phyloP scores from a whole-genome alignment of 495 filamentous ascomycete genomes.

The Xylaria acuta region DNA sequence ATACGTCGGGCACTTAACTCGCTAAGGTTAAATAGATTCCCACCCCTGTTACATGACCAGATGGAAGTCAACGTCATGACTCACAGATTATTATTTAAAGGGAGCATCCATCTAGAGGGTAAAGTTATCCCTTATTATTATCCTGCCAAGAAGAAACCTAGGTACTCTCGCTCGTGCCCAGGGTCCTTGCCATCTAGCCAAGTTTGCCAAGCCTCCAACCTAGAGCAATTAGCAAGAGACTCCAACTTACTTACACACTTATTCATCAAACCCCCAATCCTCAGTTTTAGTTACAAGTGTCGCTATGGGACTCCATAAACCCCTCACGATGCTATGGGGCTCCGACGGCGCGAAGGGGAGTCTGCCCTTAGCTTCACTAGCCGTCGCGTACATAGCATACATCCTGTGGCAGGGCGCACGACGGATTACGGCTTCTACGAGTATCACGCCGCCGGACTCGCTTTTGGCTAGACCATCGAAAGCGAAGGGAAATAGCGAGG shows the following conservation, averaged over 20 bases:
- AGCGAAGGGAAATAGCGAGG: neutral
- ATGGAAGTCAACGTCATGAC: neutral
- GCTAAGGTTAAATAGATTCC: neutral
- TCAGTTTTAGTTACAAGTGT: neutral
- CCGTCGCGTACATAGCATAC: constrained; percentile 21
- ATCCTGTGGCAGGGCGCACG: constrained; percentile 21
- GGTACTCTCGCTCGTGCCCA: neutral
- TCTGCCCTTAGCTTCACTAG: constrained; percentile 26
- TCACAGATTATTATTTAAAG: neutral
- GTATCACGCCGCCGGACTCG: constrained; percentile 29
- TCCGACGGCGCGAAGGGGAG: neutral
- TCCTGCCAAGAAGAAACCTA: neutral
- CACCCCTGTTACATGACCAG: neutral
- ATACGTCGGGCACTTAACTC: constrained; percentile 13
- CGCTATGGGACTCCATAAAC: constrained; percentile 5
- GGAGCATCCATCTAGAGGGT: neutral
- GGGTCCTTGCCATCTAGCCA: neutral
- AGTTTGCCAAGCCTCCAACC: constrained; percentile 4
- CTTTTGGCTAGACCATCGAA: neutral
- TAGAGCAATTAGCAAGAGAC: neutral
- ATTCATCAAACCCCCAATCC: neutral
- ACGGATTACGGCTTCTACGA: constrained; percentile 10
- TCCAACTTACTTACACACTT: neutral
- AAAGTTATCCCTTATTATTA: neutral
- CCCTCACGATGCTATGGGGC: constrained; percentile 4